Percentiles rank a stretch among this genome's conserved stretches.
phyloP scores from a whole-genome alignment of 2,329 filamentous ascomycete genomes.

The Ophiostoma fasciatum region DNA sequence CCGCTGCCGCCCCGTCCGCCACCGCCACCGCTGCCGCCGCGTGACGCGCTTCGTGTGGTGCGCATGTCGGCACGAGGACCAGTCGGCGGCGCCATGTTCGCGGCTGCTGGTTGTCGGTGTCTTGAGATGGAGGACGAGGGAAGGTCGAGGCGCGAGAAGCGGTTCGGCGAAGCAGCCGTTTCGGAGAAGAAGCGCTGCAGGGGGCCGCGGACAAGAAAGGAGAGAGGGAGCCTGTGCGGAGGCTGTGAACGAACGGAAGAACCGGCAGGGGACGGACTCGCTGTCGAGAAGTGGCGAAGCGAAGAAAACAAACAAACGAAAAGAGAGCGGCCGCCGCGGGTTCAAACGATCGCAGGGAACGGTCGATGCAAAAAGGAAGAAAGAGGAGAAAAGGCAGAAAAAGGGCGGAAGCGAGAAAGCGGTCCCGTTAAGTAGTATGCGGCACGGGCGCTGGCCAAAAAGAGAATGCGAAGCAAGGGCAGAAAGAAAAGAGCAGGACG shows the following conservation, averaged over 20 bases:
- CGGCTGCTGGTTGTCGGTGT: too few species aligned
- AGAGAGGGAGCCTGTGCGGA: not conserved
- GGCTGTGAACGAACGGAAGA: too few species aligned
- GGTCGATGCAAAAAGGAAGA: not conserved
- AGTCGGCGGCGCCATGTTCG: conserved; percentile 18
- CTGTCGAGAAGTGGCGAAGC: too few species aligned
- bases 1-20: too few species aligned
- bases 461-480: not conserved
- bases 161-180: too few species aligned
- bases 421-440: conserved; percentile 1
- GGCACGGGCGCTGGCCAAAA: not conserved
- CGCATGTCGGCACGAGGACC: conserved; percentile 13
- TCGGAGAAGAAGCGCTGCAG: too few species aligned
- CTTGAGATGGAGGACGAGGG: too few species aligned
- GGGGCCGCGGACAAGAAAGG: not conserved
- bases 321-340: too few species aligned
- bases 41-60: conserved; percentile 11
- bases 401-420: not conserved
- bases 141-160: too few species aligned
- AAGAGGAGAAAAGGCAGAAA: not conserved
- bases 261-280: too few species aligned
- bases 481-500: not conserved
- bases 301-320: not conserved
- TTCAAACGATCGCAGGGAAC: too few species aligned
- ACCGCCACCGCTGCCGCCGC: conserved; percentile 4